phyloP scores from a whole-genome alignment of 2,329 filamentous ascomycete genomes.

The Sphaerostilbella broomeana region DNA sequence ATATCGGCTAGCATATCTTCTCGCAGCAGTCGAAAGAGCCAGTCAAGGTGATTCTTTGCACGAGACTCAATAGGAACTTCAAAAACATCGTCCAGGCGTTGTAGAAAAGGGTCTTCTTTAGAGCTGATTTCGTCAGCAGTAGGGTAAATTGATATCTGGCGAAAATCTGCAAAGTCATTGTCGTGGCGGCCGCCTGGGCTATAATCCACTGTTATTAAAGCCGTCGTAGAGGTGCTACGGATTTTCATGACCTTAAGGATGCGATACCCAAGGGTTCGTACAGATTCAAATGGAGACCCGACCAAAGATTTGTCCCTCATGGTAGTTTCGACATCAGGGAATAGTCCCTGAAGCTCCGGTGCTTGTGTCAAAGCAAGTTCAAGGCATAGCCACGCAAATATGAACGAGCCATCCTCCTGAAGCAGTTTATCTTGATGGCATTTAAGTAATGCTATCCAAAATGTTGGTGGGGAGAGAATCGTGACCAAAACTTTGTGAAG shows the following conservation, averaged over 20 bases:
- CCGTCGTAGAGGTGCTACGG: slow-evolving; percentile 16
- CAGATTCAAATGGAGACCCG: slow-evolving; percentile 18
- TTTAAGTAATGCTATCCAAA: slow-evolving; percentile 11
- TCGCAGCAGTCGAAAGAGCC: slow-evolving; percentile 63
- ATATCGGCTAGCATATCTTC: slow-evolving; percentile 66
- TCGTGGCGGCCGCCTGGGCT: slow-evolving; percentile 63
- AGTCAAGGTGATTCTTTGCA: slow-evolving; percentile 52
- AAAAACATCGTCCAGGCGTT: slow-evolving; percentile 43
- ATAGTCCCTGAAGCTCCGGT: slow-evolving; percentile 2
- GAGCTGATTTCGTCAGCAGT: slow-evolving; percentile 59
- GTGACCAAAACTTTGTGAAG: slow-evolving; percentile 8
- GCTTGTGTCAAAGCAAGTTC: slow-evolving; percentile 11
- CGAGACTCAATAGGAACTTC: slow-evolving; percentile 32
- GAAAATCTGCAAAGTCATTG: slow-evolving; percentile 60
- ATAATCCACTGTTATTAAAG: slow-evolving; percentile 4
- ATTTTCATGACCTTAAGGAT: slow-evolving; percentile 34
- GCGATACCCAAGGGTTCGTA: slow-evolving; percentile 25
- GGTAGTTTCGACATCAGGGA: slow-evolving; percentile 19
- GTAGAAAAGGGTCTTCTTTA: slow-evolving; percentile 47
- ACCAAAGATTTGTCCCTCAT: slow-evolving; percentile 22
- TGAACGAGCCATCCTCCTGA: neutral
- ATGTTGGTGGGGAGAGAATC: slow-evolving; percentile 13
- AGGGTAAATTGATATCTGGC: slow-evolving; percentile 56
- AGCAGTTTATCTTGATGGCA: neutral
- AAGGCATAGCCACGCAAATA: slow-evolving; percentile 16